Percentiles rank a stretch among this genome's conserved stretches.
These are phyloP conservation scores for Vigna trinervia DNA, from an alignment of 306 rosid species.

Conservation along the genomic window DNA sequence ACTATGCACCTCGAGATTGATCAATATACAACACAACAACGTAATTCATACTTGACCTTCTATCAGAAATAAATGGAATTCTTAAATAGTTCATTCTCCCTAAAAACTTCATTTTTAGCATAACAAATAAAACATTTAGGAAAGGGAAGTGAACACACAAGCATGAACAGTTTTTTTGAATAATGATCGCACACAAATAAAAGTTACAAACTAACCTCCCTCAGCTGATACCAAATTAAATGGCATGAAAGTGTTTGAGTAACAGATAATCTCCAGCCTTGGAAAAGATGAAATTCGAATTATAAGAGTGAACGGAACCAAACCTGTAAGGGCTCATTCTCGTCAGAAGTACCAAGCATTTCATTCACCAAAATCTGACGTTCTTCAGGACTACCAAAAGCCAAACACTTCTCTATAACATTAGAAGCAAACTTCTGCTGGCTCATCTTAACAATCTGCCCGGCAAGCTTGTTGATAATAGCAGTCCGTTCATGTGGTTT, in stretches of 20 bases:
- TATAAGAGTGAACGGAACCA: slow-evolving; percentile 34
- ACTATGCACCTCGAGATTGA: slow-evolving; percentile 5
- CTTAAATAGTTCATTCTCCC: neutral
- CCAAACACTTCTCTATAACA: slow-evolving; percentile 93
- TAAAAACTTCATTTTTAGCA: neutral
- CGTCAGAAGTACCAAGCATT: slow-evolving; percentile 94
- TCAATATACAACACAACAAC: slow-evolving; percentile 32
- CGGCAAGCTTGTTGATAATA: slow-evolving; percentile 88
- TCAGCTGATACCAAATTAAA: slow-evolving; percentile 25
- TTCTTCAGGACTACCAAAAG: slow-evolving; percentile 82
- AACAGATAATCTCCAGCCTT: neutral
- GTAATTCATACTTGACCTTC: slow-evolving; percentile 18
- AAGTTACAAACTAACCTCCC: slow-evolving; percentile 16
- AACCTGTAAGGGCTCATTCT: slow-evolving; percentile 98
- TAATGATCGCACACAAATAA: neutral
- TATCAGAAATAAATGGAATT: neutral
- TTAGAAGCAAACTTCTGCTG: slow-evolving; percentile 99
- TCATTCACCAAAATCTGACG: slow-evolving; percentile 88
- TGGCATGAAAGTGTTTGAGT: neutral
- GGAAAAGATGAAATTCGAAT: slow-evolving; percentile 8
- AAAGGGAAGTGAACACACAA: slow-evolving; percentile 9
- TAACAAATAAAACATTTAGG: neutral
- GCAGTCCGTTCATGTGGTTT: slow-evolving; percentile 76
- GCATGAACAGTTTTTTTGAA: slow-evolving; percentile 13
- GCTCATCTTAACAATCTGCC: slow-evolving; percentile 98